Evolutionary conservation across 2,329 filamentous ascomycete genomes (phyloP), one percentile per base, ranked within the genome.

Genomic region (Dactylellina sp.): DNA sequence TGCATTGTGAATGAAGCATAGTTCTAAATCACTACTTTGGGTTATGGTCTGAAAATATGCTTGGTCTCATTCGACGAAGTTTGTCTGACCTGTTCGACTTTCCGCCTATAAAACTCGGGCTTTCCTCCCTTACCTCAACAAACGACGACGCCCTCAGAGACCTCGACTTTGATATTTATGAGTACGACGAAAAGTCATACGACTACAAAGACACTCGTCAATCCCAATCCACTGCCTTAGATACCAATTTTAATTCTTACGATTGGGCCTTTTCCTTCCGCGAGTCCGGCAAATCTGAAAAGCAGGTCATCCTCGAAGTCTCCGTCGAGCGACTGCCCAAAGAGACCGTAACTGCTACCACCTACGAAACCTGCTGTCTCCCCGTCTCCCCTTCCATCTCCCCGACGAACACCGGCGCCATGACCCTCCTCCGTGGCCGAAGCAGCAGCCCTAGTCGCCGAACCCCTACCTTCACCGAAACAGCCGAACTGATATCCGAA

Each of bases 191-290:
- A 39, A 65, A 65, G 46, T 40, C 35, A 37, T 56, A 40, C 42
- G 22, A 57, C 32, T 53, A 37, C 50, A 25, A 28, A 47, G 14
- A 2, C 42, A 37, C 32, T 52, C 18, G 12, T 16, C 32, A 39
- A n/a, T 32, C 37, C 25, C 49, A 18, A n/a, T n/a, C 39, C 39
- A 35, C 49, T 1, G 28, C 9, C 44, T 50, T 62, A 20, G 20
- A 32, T 9, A 32, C 24, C 37, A 53, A 42, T 42, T 60, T 66
- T 46, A 47, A 65, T 39, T 66, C 70, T 7, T 74, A 74, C 70
- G 70, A 74, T 20, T 74, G 70, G 70, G 70, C 70, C 18, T 74
- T 74, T 40, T 74, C 70, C 70, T 74, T 74, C 49, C 61, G 61
- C 61, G 70, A 74, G 37, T 55, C 70, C n/a, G 14, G 47, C 25